These are phyloP conservation scores for Leptomonas pyrrhocoris DNA, from an alignment of 208 protist genomes.

Conservation along the genomic window DNA sequence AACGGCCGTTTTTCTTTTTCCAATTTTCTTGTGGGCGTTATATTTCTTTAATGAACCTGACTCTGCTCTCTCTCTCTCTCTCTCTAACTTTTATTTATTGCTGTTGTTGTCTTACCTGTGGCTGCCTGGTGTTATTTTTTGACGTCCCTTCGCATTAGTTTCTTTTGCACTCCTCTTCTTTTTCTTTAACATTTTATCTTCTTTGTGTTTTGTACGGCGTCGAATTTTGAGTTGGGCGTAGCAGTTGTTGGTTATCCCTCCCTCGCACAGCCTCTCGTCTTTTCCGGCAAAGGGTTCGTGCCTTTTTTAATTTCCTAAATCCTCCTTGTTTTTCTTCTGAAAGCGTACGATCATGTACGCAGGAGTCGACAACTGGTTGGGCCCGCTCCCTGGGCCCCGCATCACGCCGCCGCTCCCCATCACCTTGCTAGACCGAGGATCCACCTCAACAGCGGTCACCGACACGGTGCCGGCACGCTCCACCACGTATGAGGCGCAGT, in stretches of 20 bases:
- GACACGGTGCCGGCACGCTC: conserved; percentile 58
- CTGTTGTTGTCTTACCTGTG: too few species aligned
- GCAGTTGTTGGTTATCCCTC: too few species aligned
- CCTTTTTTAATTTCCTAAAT: not conserved
- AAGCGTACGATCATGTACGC: conserved; percentile 24
- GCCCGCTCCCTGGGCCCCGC: conserved; percentile 16
- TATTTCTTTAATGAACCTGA: too few species aligned
- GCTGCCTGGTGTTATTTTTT: not conserved
- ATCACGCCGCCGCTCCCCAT: conserved; percentile 30
- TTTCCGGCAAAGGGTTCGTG: not conserved
- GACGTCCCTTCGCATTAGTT: not conserved
- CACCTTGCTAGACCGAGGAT: conserved; percentile 41
- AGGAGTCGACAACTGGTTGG: conserved; percentile 35
- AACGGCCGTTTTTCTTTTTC: not conserved
- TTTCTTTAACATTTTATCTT: not conserved
- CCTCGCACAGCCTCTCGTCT: not conserved
- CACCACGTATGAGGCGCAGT: conserved; percentile 76
- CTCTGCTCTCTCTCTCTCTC: too few species aligned
- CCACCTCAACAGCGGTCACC: conserved; percentile 41
- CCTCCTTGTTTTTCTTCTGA: not conserved
- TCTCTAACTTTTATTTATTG: not conserved
- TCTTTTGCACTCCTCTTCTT: not conserved
- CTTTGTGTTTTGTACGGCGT: too few species aligned
- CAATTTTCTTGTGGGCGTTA: too few species aligned
- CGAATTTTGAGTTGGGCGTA: too few species aligned